These are phyloP conservation scores for Aspergillus homomorphus DNA, from an alignment of 495 filamentous ascomycete genomes.

Conservation along the genomic window DNA sequence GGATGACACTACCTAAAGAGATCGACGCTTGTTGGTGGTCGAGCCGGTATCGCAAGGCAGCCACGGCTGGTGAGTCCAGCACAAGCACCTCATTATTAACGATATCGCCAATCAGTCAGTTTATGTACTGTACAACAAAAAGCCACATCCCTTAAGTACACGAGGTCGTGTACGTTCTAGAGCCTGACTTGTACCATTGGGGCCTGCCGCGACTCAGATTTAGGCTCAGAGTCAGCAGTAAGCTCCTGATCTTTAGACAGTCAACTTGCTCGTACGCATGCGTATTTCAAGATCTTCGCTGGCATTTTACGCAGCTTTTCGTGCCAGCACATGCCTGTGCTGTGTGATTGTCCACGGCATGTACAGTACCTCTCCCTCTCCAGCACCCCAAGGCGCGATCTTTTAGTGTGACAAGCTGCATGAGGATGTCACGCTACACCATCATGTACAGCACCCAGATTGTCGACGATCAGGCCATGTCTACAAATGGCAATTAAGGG, in stretches of 20 bases:
- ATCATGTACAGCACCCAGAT: background rate
- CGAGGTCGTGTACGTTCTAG: background rate
- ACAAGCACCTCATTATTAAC: background rate
- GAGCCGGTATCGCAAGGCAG: too few species aligned
- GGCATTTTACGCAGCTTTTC: background rate
- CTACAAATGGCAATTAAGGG: background rate
- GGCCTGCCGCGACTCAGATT: background rate
- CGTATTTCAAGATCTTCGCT: background rate
- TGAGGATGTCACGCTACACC: conserved; percentile 2
- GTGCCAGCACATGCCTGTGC: conserved; percentile 2
- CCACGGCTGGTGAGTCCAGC: too few species aligned
- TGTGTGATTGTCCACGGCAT: background rate
- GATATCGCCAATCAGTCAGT: too few species aligned
- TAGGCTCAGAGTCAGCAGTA: background rate
- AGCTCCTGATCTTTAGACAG: background rate
- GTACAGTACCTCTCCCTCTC: background rate
- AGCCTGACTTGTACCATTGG: background rate
- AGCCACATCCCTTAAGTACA: background rate
- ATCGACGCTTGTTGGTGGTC: conserved; percentile 12
- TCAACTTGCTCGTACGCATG: too few species aligned
- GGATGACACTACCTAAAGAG: conserved; percentile 3
- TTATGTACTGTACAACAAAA: background rate
- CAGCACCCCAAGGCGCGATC: background rate
- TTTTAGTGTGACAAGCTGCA: conserved; percentile 3
- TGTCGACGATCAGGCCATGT: conserved; percentile 4